Evolutionary conservation across 306 rosid species (phyloP).

Genomic region (Lotus japonicus): DNA sequence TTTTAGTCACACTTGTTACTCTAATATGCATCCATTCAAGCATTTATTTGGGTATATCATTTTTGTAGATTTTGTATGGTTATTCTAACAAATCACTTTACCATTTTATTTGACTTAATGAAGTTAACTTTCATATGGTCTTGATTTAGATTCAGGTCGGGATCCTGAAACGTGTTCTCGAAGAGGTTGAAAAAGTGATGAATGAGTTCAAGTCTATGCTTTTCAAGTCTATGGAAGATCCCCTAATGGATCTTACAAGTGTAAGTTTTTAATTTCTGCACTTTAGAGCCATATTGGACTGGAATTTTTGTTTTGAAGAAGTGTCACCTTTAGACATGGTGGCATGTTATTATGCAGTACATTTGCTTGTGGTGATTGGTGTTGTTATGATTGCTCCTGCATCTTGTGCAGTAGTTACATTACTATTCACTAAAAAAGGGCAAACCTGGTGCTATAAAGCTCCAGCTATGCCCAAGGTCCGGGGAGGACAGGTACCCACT

Average conservation of each 20-base stretch:
- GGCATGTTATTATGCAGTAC: constrained; percentile 9
- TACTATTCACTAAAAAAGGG: too few species aligned
- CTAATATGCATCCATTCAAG: not conserved
- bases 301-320: constrained; percentile 14
- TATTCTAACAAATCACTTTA: constrained; percentile 9
- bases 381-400: not conserved
- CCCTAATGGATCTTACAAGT: constrained; percentile 74
- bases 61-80: constrained; percentile 4
- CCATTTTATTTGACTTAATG: constrained; percentile 5
- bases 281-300: constrained; percentile 1
- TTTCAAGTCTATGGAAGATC: constrained; percentile 97
- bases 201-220: constrained; percentile 88
- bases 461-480: too few species aligned
- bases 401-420: constrained; percentile 10
- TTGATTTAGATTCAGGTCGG: constrained; percentile 67
- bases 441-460: too few species aligned
- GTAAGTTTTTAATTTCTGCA: constrained; percentile 44
- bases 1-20: too few species aligned
- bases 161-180: constrained; percentile 94
- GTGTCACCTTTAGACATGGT: not conserved
- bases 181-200: constrained; percentile 98
- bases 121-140: constrained; percentile 2
- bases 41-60: constrained; percentile 15
- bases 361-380: constrained; percentile 15
- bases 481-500: too few species aligned